Evolutionary conservation across 140 eudicot genomes (phyloP).

Genomic region (Senecio squalidus): DNA sequence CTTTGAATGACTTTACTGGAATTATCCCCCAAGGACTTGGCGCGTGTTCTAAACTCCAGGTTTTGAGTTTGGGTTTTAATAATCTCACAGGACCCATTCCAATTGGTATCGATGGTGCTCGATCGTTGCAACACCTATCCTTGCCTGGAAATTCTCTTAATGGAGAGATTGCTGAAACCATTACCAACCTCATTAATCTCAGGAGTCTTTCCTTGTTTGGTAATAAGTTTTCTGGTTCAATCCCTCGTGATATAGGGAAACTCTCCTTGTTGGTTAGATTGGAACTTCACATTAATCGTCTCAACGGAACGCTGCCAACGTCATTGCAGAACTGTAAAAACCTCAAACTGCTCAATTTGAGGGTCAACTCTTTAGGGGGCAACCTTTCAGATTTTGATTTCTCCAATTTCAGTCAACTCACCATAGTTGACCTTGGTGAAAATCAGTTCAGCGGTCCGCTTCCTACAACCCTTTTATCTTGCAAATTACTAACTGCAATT

Average conservation of each 20-base stretch:
- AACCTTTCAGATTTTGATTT: conserved; percentile 48
- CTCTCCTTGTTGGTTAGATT: conserved; percentile 45
- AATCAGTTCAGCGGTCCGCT: conserved; percentile 43
- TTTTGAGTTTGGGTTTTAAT: conserved; percentile 52
- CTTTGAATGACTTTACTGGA: conserved; percentile 43
- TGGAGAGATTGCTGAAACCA: conserved; percentile 35
- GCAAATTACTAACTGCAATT: conserved; percentile 55
- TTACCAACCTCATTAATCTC: conserved; percentile 48
- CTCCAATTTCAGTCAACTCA: conserved; percentile 47
- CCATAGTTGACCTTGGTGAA: conserved; percentile 59
- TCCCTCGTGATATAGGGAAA: conserved; percentile 51
- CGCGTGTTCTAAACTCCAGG: conserved; percentile 35
- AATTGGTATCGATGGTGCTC: conserved; percentile 28
- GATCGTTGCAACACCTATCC: conserved; percentile 35
- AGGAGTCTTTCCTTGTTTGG: conserved; percentile 38
- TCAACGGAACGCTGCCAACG: conserved; percentile 46
- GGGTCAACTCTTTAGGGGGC: conserved; percentile 57
- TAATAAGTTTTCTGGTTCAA: conserved; percentile 42
- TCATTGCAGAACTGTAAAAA: conserved; percentile 50
- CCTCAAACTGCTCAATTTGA: conserved; percentile 40
- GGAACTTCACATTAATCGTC: conserved; percentile 52
- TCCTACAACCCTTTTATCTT: conserved; percentile 46
- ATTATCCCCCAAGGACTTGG: conserved; percentile 38
- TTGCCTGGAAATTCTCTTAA: conserved; percentile 43
- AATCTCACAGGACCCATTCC: conserved; percentile 44